Percentiles rank a stretch among this genome's conserved stretches.
Evolutionary conservation across 208 protist species (phyloP).

Genomic region (Acanthamoeba castellanii): DNA sequence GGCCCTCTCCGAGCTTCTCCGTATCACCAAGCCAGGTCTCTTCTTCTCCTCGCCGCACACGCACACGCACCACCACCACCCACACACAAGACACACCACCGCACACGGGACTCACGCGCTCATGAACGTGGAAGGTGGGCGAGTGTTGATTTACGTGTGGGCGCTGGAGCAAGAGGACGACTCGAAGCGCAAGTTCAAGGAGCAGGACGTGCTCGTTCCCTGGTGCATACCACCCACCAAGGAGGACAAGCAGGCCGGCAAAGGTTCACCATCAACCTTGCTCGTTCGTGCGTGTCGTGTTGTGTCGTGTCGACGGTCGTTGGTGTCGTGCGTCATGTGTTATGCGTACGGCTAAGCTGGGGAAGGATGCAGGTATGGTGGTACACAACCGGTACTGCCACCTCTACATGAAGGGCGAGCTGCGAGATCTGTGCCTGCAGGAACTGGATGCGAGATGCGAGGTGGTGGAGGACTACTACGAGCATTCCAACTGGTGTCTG

Average conservation of each 20-base stretch:
- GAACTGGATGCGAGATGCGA: not conserved
- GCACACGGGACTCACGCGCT: not conserved
- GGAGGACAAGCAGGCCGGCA: slow-evolving; percentile 58
- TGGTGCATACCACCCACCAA: slow-evolving; percentile 69
- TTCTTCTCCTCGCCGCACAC: not conserved
- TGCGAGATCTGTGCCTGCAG: slow-evolving; percentile 9
- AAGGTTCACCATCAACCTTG: not conserved
- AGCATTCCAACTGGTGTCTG: slow-evolving; percentile 60
- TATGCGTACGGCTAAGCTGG: no score
- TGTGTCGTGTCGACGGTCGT: not conserved
- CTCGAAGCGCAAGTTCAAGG: slow-evolving; percentile 68
- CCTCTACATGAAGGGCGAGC: slow-evolving; percentile 78
- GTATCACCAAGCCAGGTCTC: slow-evolving; percentile 33
- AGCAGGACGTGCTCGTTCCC: slow-evolving; percentile 76
- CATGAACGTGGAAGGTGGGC: not conserved
- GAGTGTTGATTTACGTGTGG: slow-evolving; percentile 78
- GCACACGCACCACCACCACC: not conserved
- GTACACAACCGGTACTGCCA: slow-evolving; percentile 78
- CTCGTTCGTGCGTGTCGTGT: not conserved
- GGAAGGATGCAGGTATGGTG: slow-evolving; percentile 38
- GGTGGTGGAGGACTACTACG: slow-evolving; percentile 45
- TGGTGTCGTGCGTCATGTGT: not conserved
- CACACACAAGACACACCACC: no score
- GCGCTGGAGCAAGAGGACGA: slow-evolving; percentile 63
- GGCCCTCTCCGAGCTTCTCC: slow-evolving; percentile 59